phyloP scores from a whole-genome alignment of 495 filamentous ascomycete species.

The Neurospora sp. region DNA sequence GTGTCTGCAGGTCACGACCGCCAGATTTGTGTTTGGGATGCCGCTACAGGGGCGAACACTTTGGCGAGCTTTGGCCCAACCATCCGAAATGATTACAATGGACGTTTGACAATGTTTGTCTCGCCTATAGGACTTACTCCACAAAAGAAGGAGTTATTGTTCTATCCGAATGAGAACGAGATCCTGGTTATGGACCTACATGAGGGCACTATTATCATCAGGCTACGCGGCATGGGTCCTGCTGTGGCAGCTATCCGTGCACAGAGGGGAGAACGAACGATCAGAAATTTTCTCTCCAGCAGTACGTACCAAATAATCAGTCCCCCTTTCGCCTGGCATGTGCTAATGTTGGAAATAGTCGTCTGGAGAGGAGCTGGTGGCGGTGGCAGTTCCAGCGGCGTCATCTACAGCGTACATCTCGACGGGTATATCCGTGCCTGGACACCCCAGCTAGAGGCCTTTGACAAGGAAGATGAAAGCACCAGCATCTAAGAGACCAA shows the following conservation, averaged over 20 bases:
- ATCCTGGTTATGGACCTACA: slow-evolving; percentile 68
- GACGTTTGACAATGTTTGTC: slow-evolving; percentile 51
- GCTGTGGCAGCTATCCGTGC: slow-evolving; percentile 32
- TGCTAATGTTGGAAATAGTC: slow-evolving; percentile 22
- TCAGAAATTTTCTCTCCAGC: slow-evolving; percentile 53
- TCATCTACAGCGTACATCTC: slow-evolving; percentile 44
- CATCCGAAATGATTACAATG: slow-evolving; percentile 43
- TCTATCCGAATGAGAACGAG: slow-evolving; percentile 63
- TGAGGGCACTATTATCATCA: slow-evolving; percentile 62
- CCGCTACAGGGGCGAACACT: slow-evolving; percentile 67
- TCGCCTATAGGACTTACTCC: slow-evolving; percentile 50
- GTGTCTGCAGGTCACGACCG: slow-evolving; percentile 74
- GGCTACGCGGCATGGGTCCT: slow-evolving; percentile 52
- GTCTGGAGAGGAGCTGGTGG: slow-evolving; percentile 54
- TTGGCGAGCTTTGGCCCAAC: slow-evolving; percentile 74
- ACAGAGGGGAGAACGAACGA: slow-evolving; percentile 24
- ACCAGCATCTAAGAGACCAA: slow-evolving; percentile 20
- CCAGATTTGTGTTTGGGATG: slow-evolving; percentile 76
- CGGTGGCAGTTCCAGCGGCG: slow-evolving; percentile 29
- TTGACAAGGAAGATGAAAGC: slow-evolving; percentile 35
- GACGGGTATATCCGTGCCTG: slow-evolving; percentile 52
- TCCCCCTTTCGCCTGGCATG: background rate
- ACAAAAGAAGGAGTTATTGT: slow-evolving; percentile 14
- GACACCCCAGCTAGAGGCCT: slow-evolving; percentile 41
- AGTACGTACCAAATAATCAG: slow-evolving; percentile 3